A percentile compares a stretch with the other conserved stretches of the same genome.
Evolutionary conservation across 805 yeast species (phyloP).

Genomic region (Candida tibetensis): DNA sequence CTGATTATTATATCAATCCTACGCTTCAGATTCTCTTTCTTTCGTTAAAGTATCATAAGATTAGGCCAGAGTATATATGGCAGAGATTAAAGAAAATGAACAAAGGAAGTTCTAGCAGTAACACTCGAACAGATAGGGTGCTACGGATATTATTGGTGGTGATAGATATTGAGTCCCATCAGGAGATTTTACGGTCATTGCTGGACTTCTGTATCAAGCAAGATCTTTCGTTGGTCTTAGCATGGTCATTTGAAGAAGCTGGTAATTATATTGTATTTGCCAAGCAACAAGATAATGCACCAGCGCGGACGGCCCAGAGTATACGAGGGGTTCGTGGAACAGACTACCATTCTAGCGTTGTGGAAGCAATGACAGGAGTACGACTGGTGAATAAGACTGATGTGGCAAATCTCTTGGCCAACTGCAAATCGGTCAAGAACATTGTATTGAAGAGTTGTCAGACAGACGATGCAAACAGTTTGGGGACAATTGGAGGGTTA

Average conservation of each 20-base stretch:
- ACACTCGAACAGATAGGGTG: conserved; percentile 38
- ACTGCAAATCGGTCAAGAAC: conserved; percentile 43
- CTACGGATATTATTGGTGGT: conserved; percentile 58
- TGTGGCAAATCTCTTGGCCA: conserved; percentile 48
- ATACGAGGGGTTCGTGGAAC: conserved; percentile 45
- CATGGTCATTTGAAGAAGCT: conserved; percentile 53
- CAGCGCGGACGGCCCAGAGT: conserved; percentile 21
- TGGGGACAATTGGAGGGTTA: conserved; percentile 44
- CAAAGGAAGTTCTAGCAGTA: conserved; percentile 28
- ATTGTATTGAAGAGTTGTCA: conserved; percentile 33
- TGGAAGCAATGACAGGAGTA: conserved; percentile 45
- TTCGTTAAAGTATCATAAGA: conserved; percentile 68
- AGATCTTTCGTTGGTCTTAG: conserved; percentile 47
- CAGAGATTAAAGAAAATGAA: conserved; percentile 47
- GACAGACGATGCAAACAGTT: conserved; percentile 11
- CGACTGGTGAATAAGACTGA: conserved; percentile 53
- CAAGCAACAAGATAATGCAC: conserved; percentile 37
- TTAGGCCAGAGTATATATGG: conserved; percentile 72
- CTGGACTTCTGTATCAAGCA: conserved; percentile 49
- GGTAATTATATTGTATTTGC: conserved; percentile 41
- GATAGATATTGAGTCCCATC: conserved; percentile 61
- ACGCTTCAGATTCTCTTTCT: conserved; percentile 58
- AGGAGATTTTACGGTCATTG: conserved; percentile 46
- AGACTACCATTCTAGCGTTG: conserved; percentile 44
- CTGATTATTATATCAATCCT: conserved; percentile 63